Conservation (phyloP, 2,329 filamentous ascomycete genomes). For the Arthrobotrys entomopaga region DNA sequence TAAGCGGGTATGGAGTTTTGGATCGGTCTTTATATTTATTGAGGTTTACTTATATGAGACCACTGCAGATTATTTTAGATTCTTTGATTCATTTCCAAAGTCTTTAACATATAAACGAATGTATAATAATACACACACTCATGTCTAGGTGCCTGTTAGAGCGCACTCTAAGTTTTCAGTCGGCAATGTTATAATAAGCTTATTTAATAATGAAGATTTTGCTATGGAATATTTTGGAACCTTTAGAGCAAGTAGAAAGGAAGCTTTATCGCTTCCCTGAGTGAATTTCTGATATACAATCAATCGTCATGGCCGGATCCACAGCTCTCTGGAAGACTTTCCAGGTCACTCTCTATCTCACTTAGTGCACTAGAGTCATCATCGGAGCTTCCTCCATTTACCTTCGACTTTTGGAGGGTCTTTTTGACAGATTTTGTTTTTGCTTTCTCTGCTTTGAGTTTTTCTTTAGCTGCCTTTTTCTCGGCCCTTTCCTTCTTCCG, state of each 20-base stretch:
- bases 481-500: conserved; percentile 37
- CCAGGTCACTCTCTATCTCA: conserved; percentile 23
- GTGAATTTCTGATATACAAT: background rate
- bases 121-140: no score
- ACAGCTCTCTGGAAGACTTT: conserved; percentile 32
- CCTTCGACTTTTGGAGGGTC: background rate
- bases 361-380: conserved; percentile 15
- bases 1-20: no score
- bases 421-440: conserved; percentile 26
- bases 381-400: conserved; percentile 12
- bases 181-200: no score
- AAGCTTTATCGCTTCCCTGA: background rate
- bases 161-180: no score
- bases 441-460: conserved; percentile 21
- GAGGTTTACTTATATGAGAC: no score
- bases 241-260: background rate
- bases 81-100: no score
- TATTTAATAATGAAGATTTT: no score
- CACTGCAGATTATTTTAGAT: no score
- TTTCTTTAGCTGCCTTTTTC: conserved; percentile 41
- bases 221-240: background rate
- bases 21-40: no score
- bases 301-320: conserved; percentile 9
- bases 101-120: no score
- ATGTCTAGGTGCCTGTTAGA: no score